Conservation (phyloP, 306 rosid genomes). For the Crataegus laevigata region DNA sequence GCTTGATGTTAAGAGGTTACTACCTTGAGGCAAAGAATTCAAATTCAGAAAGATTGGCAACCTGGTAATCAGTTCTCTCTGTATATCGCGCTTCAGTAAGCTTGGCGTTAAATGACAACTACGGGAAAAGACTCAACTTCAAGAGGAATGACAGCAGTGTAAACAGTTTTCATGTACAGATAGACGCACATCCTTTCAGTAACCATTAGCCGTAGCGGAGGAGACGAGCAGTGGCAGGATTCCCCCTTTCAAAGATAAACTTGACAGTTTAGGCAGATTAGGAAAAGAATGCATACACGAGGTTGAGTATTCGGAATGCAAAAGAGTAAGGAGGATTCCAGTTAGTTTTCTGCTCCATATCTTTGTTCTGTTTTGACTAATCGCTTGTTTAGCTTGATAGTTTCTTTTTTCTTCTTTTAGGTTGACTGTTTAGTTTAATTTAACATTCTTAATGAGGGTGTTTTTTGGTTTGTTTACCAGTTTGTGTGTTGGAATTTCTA, state of each 20-base stretch:
- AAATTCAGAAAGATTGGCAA: not conserved
- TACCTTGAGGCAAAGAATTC: not conserved
- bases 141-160: not conserved
- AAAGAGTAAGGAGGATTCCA: not conserved
- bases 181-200: not conserved
- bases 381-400: not conserved
- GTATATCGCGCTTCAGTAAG: constrained; percentile 3
- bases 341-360: not conserved
- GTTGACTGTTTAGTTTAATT: not conserved
- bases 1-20: constrained; percentile 66
- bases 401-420: not conserved
- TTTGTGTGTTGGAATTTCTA: not conserved
- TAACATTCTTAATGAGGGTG: not conserved
- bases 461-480: not conserved
- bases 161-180: not conserved
- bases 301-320: constrained; percentile 5
- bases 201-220: not conserved
- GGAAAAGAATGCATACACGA: not conserved
- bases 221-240: not conserved
- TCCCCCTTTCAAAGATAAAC: not conserved
- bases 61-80: constrained; percentile 2
- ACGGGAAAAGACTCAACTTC: not conserved
- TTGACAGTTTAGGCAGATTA: not conserved
- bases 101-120: not conserved
- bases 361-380: not conserved